Base-by-base conservation (phyloP, 768 basidiomycete genomes). In the button mushroom (Agaricus bisporus) region DNA sequence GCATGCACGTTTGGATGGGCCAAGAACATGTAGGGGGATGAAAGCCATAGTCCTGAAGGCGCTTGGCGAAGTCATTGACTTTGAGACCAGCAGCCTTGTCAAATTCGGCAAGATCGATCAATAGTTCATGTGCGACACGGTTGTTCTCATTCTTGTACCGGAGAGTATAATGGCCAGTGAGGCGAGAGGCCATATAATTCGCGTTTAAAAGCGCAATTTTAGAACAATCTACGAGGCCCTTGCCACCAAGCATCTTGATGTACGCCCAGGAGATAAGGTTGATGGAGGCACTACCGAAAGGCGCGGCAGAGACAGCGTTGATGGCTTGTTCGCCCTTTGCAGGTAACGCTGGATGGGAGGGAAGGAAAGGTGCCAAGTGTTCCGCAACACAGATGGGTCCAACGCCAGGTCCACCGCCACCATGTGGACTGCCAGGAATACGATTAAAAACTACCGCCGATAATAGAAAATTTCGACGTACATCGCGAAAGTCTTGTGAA, bases 401-500 rank as follows among this genome's bases (percentile, higher is more conserved):
- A 56, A 97, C 88, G 56, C 95, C 95, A 49, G 97, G 97, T 52
- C 95, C 95, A 48, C 95, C 95, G 46, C 95, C 95, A 56, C 95
- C 95, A 66, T 98, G 95, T 38, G 95, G 95, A 64, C 91, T 94
- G 51, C 1, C 29, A 36, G 51, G 11, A 14, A 42, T 22, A 29
- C 15, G 8, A 56, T 48, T 43, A 59, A 22, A n/a, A 17, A 44
- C 5, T 20, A 53, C 15, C 49, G 37, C 41, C 18, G 49, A 11
- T 32, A 12, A 36, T 10, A 41, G 52, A 11, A 52, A 38, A 53
- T 48, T 37, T 6, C 7, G 8, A 62, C 87, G 54, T 64, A 91
- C 88, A 97, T 98, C 6, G 93, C 88, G 65, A 97, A 97, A 1
- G 94, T 95, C 73, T 98, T 99, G 76, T 99, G 97, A 35, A 98